Evolutionary conservation across 805 yeast genomes (phyloP), one percentile per base, ranked within the genome.

Genomic region (Yamadazyma phyllophila): DNA sequence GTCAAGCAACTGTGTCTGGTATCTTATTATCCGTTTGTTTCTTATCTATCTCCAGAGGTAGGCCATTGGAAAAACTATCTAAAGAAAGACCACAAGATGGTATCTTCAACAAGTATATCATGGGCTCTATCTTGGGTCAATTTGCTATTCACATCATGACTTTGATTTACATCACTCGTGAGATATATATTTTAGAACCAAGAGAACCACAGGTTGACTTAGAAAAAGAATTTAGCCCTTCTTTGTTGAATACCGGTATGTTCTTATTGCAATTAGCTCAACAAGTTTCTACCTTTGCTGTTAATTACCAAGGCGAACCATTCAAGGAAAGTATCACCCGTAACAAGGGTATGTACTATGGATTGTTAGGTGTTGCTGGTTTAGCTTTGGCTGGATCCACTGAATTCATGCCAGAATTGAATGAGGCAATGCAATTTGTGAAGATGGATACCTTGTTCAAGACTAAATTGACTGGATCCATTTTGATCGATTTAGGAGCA

Each of bases 21-120:
- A 65, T 94, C 52, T 76, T 94, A 58, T 76, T 94, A 63, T 84
- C 96, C 48, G 94, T 90, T 51, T 94, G 99, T 75, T 94, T 94
- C 81, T 77, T 90, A 66, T 88, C 96, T 42, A 89, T 94, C 59
- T 91, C 97, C 14, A 85, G 96, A 61, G 97, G 97, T 61, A 85
- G 83, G 58, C 92, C 98, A 27, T 71, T 91, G 45, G 87, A 92
- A 51, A 86, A 89, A 66, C 76, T 94, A 52, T 88, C 96, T 6
- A 88, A 85, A 65, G 88, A 89, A 66, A 85, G 99, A 72, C 99
- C 99, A 33, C 98, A 91, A 71, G 92, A 94, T 36, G 97, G 98
- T 51, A 94, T 94, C 55, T 94, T 94, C 76, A 94, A 92, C 68
- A 76, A 74, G 49, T 94, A 94, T 71, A 94, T 91, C 58, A 94